Evolutionary conservation across 306 rosid genomes (phyloP).

Genomic region (Cicer arietinum): DNA sequence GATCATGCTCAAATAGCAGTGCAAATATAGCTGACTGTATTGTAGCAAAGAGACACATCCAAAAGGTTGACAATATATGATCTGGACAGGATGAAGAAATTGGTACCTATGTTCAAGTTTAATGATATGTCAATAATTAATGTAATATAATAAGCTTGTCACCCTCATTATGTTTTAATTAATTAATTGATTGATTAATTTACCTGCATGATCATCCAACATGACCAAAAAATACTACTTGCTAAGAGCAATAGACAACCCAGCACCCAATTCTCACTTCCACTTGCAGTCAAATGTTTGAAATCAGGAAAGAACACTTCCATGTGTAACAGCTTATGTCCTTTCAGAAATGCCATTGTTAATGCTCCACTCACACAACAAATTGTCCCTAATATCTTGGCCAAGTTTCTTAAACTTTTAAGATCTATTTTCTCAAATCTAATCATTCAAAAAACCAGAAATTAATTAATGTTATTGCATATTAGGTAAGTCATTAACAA

Average conservation of each 20-base stretch:
- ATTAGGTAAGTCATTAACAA: neutral
- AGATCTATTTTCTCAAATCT: constrained; percentile 65
- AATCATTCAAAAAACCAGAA: neutral
- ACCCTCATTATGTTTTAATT: neutral
- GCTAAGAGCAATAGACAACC: constrained; percentile 61
- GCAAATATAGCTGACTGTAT: constrained; percentile 56
- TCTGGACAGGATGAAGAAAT: constrained; percentile 65
- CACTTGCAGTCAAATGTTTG: constrained; percentile 38
- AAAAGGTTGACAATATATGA: constrained; percentile 60
- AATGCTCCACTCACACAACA: constrained; percentile 75
- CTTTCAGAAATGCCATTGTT: constrained; percentile 69
- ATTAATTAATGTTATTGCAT: constrained; percentile 11
- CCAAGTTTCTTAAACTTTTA: constrained; percentile 57
- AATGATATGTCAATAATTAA: constrained; percentile 29
- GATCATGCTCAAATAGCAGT: constrained; percentile 48
- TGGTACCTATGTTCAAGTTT: constrained; percentile 56
- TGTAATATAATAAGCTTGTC: neutral
- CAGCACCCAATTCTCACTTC: constrained; percentile 52
- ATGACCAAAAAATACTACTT: constrained; percentile 58
- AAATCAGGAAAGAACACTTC: constrained; percentile 41
- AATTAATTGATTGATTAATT: neutral
- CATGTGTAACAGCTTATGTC: constrained; percentile 61
- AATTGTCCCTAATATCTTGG: constrained; percentile 68
- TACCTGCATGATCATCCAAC: constrained; percentile 78
- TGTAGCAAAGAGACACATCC: constrained; percentile 68